Percentiles rank a stretch among this genome's conserved stretches.
These are phyloP conservation scores for Acmispon strigosus DNA, from an alignment of 306 rosid species.

Conservation along the genomic window DNA sequence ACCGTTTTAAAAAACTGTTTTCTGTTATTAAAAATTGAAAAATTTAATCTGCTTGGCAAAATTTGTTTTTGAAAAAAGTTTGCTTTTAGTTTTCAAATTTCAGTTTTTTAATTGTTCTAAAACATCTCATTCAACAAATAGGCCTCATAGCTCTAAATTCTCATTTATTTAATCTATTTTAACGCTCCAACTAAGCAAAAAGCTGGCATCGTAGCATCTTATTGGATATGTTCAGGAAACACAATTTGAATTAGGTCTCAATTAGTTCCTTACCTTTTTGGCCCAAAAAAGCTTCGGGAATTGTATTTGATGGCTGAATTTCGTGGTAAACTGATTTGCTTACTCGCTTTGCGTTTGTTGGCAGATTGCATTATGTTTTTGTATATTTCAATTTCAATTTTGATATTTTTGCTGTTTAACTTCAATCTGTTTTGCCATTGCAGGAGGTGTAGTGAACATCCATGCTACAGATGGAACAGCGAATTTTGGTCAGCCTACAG, in stretches of 20 bases:
- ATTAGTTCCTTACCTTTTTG: neutral
- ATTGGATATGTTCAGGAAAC: too few relatives aligned
- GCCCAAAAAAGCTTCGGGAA: neutral
- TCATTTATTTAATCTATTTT: too few relatives aligned
- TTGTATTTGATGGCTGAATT: neutral
- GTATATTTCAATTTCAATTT: neutral
- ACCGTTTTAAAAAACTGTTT: too few relatives aligned
- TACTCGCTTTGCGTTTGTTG: neutral
- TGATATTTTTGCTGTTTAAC: conserved; percentile 1
- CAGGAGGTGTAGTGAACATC: conserved; percentile 9
- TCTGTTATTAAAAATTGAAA: too few relatives aligned
- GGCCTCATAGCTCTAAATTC: too few relatives aligned
- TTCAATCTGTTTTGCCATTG: neutral
- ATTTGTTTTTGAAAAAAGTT: too few relatives aligned
- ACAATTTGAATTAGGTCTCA: neutral
- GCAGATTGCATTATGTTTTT: neutral
- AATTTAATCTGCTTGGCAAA: too few relatives aligned
- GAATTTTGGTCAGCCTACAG: conserved; percentile 21
- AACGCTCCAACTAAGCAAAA: too few relatives aligned
- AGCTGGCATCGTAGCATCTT: too few relatives aligned
- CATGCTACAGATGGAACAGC: conserved; percentile 12
- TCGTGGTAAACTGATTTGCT: neutral
- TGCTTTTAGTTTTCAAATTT: too few relatives aligned
- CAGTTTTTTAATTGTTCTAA: too few relatives aligned
- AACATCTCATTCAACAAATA: too few relatives aligned